Percentiles rank a stretch among this genome's conserved stretches.
These are phyloP conservation scores for Tuber aestivum DNA, from an alignment of 495 filamentous ascomycete genomes.

Conservation along the genomic window DNA sequence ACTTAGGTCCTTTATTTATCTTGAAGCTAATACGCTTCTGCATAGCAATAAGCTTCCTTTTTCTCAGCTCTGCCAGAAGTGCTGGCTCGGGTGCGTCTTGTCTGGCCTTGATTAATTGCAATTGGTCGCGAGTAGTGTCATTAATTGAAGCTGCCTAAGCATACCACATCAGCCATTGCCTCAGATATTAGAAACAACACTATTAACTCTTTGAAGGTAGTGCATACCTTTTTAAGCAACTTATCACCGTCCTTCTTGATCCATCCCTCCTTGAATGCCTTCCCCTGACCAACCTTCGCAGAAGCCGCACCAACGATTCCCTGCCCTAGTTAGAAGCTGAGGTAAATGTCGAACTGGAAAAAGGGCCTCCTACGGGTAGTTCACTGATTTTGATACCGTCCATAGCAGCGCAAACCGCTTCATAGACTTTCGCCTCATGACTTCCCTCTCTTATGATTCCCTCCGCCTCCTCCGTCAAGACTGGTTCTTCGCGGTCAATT, in stretches of 20 bases:
- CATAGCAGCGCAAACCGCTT: constrained; percentile 68
- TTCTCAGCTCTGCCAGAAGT: constrained; percentile 70
- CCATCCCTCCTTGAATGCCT: constrained; percentile 95
- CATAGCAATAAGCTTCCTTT: constrained; percentile 74
- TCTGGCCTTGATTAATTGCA: constrained; percentile 63
- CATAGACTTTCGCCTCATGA: constrained; percentile 91
- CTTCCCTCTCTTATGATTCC: constrained; percentile 76
- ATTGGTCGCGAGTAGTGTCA: constrained; percentile 69
- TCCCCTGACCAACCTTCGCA: constrained; percentile 86
- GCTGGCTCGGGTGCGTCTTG: constrained; percentile 64
- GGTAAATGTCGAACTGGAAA: constrained; percentile 14
- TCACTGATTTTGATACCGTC: constrained; percentile 76
- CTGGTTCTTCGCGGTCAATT: constrained; percentile 68
- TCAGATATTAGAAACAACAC: background rate
- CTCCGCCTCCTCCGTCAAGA: constrained; percentile 72
- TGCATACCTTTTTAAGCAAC: constrained; percentile 46
- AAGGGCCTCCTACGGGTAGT: constrained; percentile 49
- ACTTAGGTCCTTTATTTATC: constrained; percentile 79
- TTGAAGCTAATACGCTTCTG: constrained; percentile 81
- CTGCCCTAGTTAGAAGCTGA: constrained; percentile 43
- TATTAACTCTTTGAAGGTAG: background rate
- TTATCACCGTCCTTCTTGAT: constrained; percentile 74
- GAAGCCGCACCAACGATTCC: constrained; percentile 69
- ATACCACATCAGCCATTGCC: constrained; percentile 23
- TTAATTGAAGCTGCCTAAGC: constrained; percentile 59